phyloP scores from a whole-genome alignment of 176 grass and related monocot species.

The Carex parvula region DNA sequence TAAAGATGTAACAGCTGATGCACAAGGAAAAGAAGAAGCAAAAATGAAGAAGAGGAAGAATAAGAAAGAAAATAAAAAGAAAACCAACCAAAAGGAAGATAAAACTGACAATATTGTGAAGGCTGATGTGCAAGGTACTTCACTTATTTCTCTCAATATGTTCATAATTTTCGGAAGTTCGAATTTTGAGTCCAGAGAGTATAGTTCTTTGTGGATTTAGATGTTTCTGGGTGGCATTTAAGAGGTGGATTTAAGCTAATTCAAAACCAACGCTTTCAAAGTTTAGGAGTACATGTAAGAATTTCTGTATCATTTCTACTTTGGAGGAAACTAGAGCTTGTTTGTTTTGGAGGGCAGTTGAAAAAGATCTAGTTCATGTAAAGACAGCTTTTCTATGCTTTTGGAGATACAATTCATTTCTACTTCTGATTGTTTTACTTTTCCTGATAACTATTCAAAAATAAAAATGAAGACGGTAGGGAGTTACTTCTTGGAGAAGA shows the following conservation, averaged over 20 bases:
- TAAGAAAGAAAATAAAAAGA: slow-evolving; percentile 49
- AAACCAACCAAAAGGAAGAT: slow-evolving; percentile 12
- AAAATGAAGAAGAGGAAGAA: slow-evolving; percentile 32
- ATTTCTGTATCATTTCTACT: background rate
- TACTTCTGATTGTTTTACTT: slow-evolving; percentile 6
- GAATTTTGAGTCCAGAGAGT: background rate
- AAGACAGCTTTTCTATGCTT: background rate
- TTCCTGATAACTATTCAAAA: slow-evolving; percentile 19
- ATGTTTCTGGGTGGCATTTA: background rate
- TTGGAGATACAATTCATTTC: background rate
- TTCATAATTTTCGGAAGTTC: background rate
- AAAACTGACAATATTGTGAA: slow-evolving; percentile 9
- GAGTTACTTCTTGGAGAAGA: slow-evolving; percentile 57
- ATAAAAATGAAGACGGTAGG: slow-evolving; percentile 20
- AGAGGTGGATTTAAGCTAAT: background rate
- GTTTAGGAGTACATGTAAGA: slow-evolving; percentile 10
- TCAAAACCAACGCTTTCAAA: background rate
- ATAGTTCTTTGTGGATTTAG: background rate
- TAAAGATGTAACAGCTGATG: slow-evolving; percentile 1
- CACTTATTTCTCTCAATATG: slow-evolving; percentile 5
- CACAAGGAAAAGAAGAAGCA: slow-evolving; percentile 14
- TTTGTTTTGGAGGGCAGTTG: background rate
- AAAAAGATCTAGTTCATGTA: background rate
- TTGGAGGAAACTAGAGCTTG: background rate
- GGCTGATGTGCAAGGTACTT: slow-evolving; percentile 45